Base-by-base conservation (phyloP, 2,329 filamentous ascomycete species). In the Cladorrhinum sp. region DNA sequence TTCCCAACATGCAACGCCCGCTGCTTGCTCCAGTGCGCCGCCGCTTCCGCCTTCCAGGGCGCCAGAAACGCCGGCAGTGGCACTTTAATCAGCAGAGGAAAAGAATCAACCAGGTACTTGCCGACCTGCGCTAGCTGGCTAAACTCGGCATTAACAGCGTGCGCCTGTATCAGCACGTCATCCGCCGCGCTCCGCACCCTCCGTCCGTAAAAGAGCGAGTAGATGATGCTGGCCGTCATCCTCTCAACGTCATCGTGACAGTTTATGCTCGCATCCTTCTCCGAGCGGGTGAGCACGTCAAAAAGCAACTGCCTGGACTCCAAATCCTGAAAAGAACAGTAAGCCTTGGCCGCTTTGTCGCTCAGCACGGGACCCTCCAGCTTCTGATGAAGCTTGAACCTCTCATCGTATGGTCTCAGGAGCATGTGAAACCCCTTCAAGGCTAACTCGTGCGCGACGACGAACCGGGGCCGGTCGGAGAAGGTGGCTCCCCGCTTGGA, bases 261-360 rank as follows among this genome's bases (percentile, higher is more conserved):
- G 49, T 74, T 69, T 3, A 65, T 55, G 6, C 10, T 41, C 5
- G n/a, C 16, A 4, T 5, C 36, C n/a, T 9, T 41, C 71, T 9
- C 55, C 29, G 7, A 56, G 29, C 18, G 70, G 69, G 53, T 70
- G 57, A 81, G 62, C 0, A 81, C 65, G 12, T 81, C 77, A 16
- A 69, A 69, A 1, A 81, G 61, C 0, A 81, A 64, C 55, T 80
- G 77, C 57, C 73, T 76, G 25, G 74, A 77, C 63, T 81, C 80
- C 5, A 81, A 70, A 9, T 79, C 76, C 62, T 80, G 78, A 0
- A 82, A 64, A 0, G 72, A 68, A 16, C 70, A 70, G 59, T 80
- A 81, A 0, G 70, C 72, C 1, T 66, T 66, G 51, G 55, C 73
- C 41, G 68, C 72, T 61, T 63, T 66, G 0, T 62, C 50, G 2